A percentile compares a stretch with the other conserved stretches of the same genome.
These are phyloP conservation scores for Paecilomyces dactylethromorphus DNA, from an alignment of 2,329 filamentous ascomycete species.

Conservation along the genomic window DNA sequence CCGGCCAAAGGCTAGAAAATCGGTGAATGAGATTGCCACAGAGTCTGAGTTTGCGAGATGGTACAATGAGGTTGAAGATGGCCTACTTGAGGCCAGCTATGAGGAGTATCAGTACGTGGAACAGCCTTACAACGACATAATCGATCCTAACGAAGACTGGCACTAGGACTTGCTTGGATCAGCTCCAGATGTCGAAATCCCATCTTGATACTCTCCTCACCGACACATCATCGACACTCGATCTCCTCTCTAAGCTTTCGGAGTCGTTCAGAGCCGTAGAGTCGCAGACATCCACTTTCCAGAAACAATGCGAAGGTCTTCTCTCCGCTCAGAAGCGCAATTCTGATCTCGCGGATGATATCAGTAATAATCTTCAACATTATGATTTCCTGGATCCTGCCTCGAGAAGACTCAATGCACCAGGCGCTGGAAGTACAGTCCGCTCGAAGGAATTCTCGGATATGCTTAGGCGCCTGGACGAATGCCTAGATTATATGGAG, in stretches of 20 bases:
- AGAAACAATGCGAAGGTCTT: conserved; percentile 83
- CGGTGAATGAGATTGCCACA: conserved; percentile 45
- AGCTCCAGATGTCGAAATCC: conserved; percentile 70
- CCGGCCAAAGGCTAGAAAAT: conserved; percentile 7
- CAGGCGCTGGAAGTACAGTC: conserved; percentile 79
- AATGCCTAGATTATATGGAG: conserved; percentile 89
- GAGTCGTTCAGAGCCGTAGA: conserved; percentile 84
- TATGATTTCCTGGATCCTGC: conserved; percentile 91
- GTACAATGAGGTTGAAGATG: conserved; percentile 55
- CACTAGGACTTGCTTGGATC: conserved; percentile 66
- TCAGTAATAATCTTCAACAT: conserved; percentile 86
- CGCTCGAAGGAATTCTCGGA: conserved; percentile 79
- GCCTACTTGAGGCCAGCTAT: conserved; percentile 74
- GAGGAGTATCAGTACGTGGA: conserved; percentile 68
- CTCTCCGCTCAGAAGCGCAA: conserved; percentile 75
- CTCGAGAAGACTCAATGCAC: conserved; percentile 83
- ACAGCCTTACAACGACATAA: background rate
- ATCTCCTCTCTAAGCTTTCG: conserved; percentile 70
- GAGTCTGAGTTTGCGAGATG: conserved; percentile 54
- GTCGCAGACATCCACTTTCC: conserved; percentile 85
- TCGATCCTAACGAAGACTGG: background rate
- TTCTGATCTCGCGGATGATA: conserved; percentile 70
- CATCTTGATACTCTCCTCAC: conserved; percentile 74
- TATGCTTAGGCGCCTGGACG: conserved; percentile 79
- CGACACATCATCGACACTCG: conserved; percentile 69